phyloP scores from a whole-genome alignment of 176 grass and related monocot species.

The Tillandsia leiboldiana region DNA sequence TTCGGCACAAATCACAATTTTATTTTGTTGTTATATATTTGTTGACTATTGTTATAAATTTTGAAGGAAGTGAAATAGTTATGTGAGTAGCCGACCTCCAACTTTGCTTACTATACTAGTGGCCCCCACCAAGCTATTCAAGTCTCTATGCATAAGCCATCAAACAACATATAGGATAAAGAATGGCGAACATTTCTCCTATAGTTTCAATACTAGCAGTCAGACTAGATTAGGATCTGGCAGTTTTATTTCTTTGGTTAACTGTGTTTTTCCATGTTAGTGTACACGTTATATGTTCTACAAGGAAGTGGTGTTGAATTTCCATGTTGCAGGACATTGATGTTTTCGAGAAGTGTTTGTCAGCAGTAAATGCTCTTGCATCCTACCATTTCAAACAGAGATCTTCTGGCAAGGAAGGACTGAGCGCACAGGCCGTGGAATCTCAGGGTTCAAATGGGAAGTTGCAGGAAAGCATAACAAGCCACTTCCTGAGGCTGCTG shows the following conservation, averaged over 20 bases:
- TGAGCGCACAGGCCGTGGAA: constrained; percentile 44
- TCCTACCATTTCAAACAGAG: constrained; percentile 92
- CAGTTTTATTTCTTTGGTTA: neutral
- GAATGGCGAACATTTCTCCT: too few relatives aligned
- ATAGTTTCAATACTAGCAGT: too few relatives aligned
- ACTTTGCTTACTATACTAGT: too few relatives aligned
- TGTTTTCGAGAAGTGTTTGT: constrained; percentile 83
- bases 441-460: constrained; percentile 52
- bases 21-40: too few relatives aligned
- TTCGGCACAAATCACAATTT: too few relatives aligned
- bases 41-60: too few relatives aligned
- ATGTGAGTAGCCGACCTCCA: too few relatives aligned
- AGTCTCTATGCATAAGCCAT: too few relatives aligned
- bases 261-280: neutral
- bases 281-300: neutral
- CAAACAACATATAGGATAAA: too few relatives aligned
- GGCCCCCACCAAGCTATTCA: too few relatives aligned
- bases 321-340: constrained; percentile 60
- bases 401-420: constrained; percentile 55
- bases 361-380: constrained; percentile 75
- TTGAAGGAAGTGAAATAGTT: too few relatives aligned
- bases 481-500: constrained; percentile 82
- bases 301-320: constrained; percentile 3
- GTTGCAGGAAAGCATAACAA: constrained; percentile 59
- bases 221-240: too few relatives aligned